phyloP scores from a whole-genome alignment of 305 asterid species.

The Fraxinus platypoda region DNA sequence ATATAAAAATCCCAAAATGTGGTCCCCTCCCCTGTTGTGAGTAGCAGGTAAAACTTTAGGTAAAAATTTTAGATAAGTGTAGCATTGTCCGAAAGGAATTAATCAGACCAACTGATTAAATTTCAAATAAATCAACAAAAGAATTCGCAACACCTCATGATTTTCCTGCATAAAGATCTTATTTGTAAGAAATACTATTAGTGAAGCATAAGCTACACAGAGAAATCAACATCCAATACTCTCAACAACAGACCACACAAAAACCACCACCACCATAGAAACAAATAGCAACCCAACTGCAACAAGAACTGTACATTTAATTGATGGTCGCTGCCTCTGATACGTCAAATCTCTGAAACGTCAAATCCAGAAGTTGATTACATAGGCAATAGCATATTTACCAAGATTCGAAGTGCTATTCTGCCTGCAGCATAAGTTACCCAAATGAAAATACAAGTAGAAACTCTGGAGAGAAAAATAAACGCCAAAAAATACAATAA shows the following conservation, averaged over 20 bases:
- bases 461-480: background rate
- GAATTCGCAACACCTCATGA: background rate
- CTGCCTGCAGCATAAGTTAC: constrained; percentile 31
- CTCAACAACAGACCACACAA: background rate
- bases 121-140: background rate
- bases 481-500: background rate
- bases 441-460: constrained; percentile 7
- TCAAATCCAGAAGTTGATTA: constrained; percentile 22
- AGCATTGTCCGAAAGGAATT: no score
- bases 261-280: background rate
- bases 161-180: background rate
- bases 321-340: constrained; percentile 20
- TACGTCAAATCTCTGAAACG: constrained; percentile 19
- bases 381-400: constrained; percentile 10
- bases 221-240: background rate
- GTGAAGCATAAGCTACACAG: background rate
- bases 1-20: no score
- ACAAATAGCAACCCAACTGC: constrained; percentile 28
- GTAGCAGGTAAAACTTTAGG: no score
- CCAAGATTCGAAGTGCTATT: constrained; percentile 21
- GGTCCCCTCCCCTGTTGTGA: no score
- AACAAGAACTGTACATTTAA: constrained; percentile 28
- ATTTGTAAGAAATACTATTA: no score
- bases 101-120: no score
- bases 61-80: no score